These are phyloP conservation scores for Monosporozyma servazzii DNA, from an alignment of 805 yeast species.

Conservation along the genomic window DNA sequence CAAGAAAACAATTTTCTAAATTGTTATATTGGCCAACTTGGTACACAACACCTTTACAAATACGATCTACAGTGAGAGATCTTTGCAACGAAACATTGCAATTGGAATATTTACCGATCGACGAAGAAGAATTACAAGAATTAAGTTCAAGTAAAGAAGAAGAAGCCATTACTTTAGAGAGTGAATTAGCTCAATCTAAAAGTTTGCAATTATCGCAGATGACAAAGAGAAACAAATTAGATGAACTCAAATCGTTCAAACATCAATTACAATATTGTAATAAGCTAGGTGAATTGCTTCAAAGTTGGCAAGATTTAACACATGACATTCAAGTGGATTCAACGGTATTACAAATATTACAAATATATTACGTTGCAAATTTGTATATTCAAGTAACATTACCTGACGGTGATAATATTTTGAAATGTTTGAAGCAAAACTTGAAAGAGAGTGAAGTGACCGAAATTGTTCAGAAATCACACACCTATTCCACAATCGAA, in stretches of 20 bases:
- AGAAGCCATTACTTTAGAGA: not conserved
- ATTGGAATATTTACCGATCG: constrained; percentile 12
- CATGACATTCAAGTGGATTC: constrained; percentile 1
- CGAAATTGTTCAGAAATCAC: constrained; percentile 4
- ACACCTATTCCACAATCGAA: not conserved
- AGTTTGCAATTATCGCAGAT: constrained; percentile 22
- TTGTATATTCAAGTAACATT: constrained; percentile 18
- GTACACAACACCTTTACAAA: constrained; percentile 48
- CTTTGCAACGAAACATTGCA: constrained; percentile 14
- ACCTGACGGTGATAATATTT: constrained; percentile 18
- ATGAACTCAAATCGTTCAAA: constrained; percentile 17
- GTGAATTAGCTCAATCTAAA: constrained; percentile 23
- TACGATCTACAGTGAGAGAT: constrained; percentile 12
- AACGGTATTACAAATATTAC: constrained; percentile 5
- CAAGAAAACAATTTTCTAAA: constrained; percentile 44
- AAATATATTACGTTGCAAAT: constrained; percentile 20
- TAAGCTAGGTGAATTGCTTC: constrained; percentile 12
- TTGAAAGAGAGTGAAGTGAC: constrained; percentile 10
- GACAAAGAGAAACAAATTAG: constrained; percentile 12
- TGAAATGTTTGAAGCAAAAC: constrained; percentile 9
- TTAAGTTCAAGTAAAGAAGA: not conserved
- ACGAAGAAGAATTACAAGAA: constrained; percentile 13
- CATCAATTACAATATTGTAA: constrained; percentile 14
- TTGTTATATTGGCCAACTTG: constrained; percentile 66
- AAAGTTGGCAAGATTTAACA: constrained; percentile 16